Conservation (phyloP, 306 rosid species). For the Fragaria iinumae region DNA sequence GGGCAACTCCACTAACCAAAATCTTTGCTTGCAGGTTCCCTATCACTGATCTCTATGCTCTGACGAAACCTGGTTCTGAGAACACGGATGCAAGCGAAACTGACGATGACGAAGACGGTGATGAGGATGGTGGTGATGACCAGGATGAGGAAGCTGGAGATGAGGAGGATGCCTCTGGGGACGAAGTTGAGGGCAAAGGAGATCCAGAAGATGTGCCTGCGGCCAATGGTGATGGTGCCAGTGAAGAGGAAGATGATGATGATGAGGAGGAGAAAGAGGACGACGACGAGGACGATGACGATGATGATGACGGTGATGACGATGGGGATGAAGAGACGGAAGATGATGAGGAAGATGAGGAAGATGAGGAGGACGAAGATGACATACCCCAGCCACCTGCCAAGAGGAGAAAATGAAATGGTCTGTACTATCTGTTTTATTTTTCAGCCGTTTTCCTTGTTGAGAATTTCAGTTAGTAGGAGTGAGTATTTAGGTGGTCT, state of each 20-base stretch:
- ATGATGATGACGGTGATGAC: not conserved
- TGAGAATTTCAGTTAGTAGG: conserved; percentile 18
- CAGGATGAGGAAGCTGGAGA: conserved; percentile 49
- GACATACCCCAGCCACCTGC: conserved; percentile 49
- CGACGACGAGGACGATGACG: conserved; percentile 7
- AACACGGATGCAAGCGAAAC: conserved; percentile 54
- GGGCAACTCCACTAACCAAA: not conserved
- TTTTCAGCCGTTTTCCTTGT: conserved; percentile 11
- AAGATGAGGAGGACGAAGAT: conserved; percentile 34
- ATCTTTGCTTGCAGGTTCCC: conserved; percentile 46
- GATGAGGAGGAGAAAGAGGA: conserved; percentile 33
- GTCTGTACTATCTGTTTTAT: not conserved
- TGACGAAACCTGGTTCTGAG: conserved; percentile 31
- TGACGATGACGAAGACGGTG: conserved; percentile 50
- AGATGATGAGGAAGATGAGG: conserved; percentile 36
- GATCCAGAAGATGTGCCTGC: conserved; percentile 51
- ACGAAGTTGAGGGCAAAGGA: conserved; percentile 47
- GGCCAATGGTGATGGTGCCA: conserved; percentile 56
- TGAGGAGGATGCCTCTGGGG: conserved; percentile 45
- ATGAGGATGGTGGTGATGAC: conserved; percentile 26
- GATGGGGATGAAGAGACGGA: conserved; percentile 37
- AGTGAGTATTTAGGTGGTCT: conserved; percentile 29
- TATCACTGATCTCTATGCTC: conserved; percentile 30
- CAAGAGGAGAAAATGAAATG: conserved; percentile 41
- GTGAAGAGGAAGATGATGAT: conserved; percentile 46